These are phyloP conservation scores for Verticillium nonalfalfae DNA, from an alignment of 2,329 filamentous ascomycete genomes.

Conservation along the genomic window DNA sequence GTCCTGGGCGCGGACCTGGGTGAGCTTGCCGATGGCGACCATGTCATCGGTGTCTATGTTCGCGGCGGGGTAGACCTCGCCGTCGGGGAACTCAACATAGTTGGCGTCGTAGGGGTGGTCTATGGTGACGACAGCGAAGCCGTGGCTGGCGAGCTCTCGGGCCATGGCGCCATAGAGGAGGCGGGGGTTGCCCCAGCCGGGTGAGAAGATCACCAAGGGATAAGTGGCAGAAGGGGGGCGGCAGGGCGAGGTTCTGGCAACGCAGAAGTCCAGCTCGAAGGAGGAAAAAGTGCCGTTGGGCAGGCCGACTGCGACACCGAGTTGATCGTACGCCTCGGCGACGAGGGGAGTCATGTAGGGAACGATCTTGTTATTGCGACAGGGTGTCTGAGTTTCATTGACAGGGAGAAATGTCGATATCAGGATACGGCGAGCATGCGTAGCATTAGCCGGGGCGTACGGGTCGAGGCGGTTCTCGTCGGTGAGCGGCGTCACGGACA, in stretches of 20 bases:
- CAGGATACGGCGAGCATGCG: slow-evolving; percentile 18
- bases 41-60: slow-evolving; percentile 14
- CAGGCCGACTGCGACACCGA: slow-evolving; percentile 18
- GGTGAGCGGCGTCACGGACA: slow-evolving; percentile 17
- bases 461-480: slow-evolving; percentile 23
- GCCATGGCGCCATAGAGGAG: slow-evolving; percentile 35
- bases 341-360: slow-evolving; percentile 27
- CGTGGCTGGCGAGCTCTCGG: slow-evolving; percentile 36
- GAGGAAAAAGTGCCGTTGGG: slow-evolving; percentile 20
- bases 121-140: slow-evolving; percentile 37
- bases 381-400: slow-evolving; percentile 12
- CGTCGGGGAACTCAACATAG: slow-evolving; percentile 40
- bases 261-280: slow-evolving; percentile 19
- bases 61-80: slow-evolving; percentile 15
- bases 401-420: slow-evolving; percentile 24
- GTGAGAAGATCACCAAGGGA: slow-evolving; percentile 33
- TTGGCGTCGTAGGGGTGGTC: slow-evolving; percentile 41
- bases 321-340: slow-evolving; percentile 19
- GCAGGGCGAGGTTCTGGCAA: slow-evolving; percentile 1
- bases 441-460: slow-evolving; percentile 14
- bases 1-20: slow-evolving; percentile 27
- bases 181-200: slow-evolving; percentile 35
- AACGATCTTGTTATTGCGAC: slow-evolving; percentile 6
- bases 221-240: neutral
- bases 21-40: slow-evolving; percentile 11